phyloP scores from a whole-genome alignment of 2,329 filamentous ascomycete species.

The Coniochaeta sp. region DNA sequence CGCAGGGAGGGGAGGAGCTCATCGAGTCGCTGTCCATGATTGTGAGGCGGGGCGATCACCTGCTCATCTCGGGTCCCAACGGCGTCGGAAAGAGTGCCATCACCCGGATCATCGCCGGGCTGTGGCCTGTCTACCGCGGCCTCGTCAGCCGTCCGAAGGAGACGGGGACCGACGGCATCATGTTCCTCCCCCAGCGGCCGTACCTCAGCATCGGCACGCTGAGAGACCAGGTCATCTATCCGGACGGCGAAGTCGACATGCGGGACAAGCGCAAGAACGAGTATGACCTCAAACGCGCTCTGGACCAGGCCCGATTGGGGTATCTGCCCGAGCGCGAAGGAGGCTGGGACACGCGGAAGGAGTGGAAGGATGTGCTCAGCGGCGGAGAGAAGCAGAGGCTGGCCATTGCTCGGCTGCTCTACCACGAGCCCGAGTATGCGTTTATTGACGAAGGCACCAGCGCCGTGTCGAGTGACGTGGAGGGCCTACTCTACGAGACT shows the following conservation, averaged over 20 bases:
- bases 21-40: conserved; percentile 84
- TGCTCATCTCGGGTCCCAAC: conserved; percentile 91
- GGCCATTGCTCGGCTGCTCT: conserved; percentile 81
- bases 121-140: conserved; percentile 95
- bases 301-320: conserved; percentile 78
- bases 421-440: conserved; percentile 91
- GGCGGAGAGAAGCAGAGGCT: conserved; percentile 97
- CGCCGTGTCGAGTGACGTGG: conserved; percentile 89
- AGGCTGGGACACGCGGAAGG: conserved; percentile 92
- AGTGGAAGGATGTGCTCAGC: conserved; percentile 97
- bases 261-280: conserved; percentile 71
- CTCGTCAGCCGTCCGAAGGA: conserved; percentile 80
- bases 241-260: conserved; percentile 93
- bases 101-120: conserved; percentile 75
- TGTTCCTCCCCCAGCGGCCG: conserved; percentile 93
- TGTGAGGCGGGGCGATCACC: conserved; percentile 82
- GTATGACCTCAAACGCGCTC: conserved; percentile 65
- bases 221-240: conserved; percentile 96
- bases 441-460: conserved; percentile 95
- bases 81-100: conserved; percentile 92
- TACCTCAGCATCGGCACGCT: conserved; percentile 90
- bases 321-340: conserved; percentile 90
- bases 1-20: conserved; percentile 84
- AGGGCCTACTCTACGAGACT: conserved; percentile 85
- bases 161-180: conserved; percentile 82